These are phyloP conservation scores for Trifolium repens DNA, from an alignment of 306 rosid genomes.

Conservation along the genomic window DNA sequence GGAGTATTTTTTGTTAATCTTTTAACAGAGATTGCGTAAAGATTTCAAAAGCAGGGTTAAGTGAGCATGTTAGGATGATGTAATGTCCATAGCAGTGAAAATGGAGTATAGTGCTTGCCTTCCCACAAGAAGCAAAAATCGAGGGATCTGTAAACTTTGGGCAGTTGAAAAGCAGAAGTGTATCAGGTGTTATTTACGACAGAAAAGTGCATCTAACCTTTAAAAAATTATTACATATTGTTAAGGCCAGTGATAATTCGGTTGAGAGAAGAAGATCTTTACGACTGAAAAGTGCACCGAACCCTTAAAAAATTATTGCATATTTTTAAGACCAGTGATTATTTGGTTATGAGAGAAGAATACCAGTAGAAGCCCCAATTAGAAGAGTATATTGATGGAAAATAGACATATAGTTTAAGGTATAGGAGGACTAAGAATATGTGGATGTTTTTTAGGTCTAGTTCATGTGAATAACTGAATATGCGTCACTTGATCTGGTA, in stretches of 20 bases:
- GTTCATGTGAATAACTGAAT: too few relatives aligned
- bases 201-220: not conserved
- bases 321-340: too few relatives aligned
- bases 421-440: too few relatives aligned
- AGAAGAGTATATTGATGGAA: not conserved
- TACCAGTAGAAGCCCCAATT: not conserved
- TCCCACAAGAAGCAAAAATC: conserved; percentile 1
- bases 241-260: not conserved
- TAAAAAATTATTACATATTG: not conserved
- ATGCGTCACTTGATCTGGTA: not conserved
- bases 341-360: not conserved
- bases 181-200: not conserved
- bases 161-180: not conserved
- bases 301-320: too few relatives aligned
- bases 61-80: not conserved
- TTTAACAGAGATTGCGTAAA: too few relatives aligned
- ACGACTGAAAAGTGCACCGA: too few relatives aligned
- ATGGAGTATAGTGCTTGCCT: not conserved
- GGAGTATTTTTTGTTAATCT: too few relatives aligned
- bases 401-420: not conserved
- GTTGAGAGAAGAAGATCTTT: too few relatives aligned
- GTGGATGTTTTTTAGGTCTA: too few relatives aligned
- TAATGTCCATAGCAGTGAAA: conserved; percentile 15
- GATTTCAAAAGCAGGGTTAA: not conserved
- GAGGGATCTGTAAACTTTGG: not conserved